Conservation (phyloP, 768 basidiomycete species). For the Rhodosporidiobolus sp. region DNA sequence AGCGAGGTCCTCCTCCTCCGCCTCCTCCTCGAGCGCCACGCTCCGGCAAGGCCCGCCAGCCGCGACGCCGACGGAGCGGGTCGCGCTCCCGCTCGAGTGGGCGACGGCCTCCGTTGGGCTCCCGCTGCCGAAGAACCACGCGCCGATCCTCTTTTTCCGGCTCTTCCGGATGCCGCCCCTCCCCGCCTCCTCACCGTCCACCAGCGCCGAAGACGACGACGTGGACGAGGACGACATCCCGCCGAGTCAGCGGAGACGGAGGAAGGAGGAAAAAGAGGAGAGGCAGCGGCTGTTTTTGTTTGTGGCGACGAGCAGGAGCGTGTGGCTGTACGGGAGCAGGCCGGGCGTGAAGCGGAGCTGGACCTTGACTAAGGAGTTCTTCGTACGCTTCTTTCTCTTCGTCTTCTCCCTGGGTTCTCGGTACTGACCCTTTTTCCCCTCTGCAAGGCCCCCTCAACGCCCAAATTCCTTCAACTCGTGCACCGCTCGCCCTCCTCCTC, state of each 20-base stretch:
- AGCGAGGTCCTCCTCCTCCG: not conserved
- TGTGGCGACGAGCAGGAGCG: constrained; percentile 16
- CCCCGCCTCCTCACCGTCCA: rapidly evolving
- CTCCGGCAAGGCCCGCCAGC: not conserved
- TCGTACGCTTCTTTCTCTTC: not conserved
- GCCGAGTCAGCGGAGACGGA: not conserved
- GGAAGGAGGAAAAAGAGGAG: not conserved
- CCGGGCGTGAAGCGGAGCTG: constrained; percentile 7
- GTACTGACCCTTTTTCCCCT: not conserved
- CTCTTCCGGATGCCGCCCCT: constrained; percentile 11
- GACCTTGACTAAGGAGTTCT: constrained; percentile 22
- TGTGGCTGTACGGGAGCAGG: constrained; percentile 20
- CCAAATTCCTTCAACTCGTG: constrained; percentile 24
- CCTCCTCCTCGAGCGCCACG: not conserved
- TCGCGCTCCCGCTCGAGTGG: constrained; percentile 24
- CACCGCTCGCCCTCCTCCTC: not conserved
- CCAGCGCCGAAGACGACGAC: not conserved
- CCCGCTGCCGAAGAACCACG: constrained; percentile 3
- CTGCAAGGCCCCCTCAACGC: constrained; percentile 25
- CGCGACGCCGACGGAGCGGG: not conserved
- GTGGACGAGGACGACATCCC: constrained; percentile 4
- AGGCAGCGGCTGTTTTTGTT: constrained; percentile 3
- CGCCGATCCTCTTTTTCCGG: constrained; percentile 15
- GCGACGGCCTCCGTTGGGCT: not conserved
- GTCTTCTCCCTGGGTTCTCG: too few species aligned